Base-by-base conservation (phyloP, 2,329 filamentous ascomycete species). In the Rhinocladiella mackenziei region DNA sequence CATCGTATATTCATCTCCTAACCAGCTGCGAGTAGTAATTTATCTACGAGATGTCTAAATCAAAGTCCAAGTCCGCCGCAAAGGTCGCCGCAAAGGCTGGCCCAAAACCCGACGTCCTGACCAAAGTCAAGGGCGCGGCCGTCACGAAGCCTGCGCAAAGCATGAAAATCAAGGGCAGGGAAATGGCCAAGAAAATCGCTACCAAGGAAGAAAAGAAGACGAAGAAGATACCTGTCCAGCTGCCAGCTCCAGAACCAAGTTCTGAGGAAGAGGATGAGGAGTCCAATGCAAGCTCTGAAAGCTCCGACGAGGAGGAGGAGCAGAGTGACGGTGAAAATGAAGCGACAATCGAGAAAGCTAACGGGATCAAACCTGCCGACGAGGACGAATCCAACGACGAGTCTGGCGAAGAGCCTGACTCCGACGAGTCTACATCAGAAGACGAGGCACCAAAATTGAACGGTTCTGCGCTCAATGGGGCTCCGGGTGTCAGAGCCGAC, bases 111-210 rank as follows among this genome's bases (percentile, higher is more conserved):
- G 59, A 63, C 62, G 56, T 64, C 55, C 48, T 72, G 54, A 63
- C 57, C 61, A 72, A 72, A 62, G 70, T 71, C 58, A 73, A 73
- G 63, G 63, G 66, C 53, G 62, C 63, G 47, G 68, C 63, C 50
- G 64, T 73, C 43, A 62, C 63, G 54, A 73, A 73, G 62, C 55
- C 65, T 31, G 61, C 69, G 40, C 60, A 69, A 58, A 65, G 62
- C 45, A 60, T 63, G 23, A 69, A 70, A 58, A 54, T 62, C 42
- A 70, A 71, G 66, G 66, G 65, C 63, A 71, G 70, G 61, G 61
- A 65, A 46, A 57, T 70, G 42, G 67, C 68, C 48, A 63, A 62
- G 49, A 62, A 68, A 50, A 56, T 66, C 20, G 63, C 60, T 40
- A 44, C 58, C 37, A 69, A 70, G 59, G 63, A 63, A 40, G 58